Percentiles rank a stretch among this genome's conserved stretches.
phyloP scores from a whole-genome alignment of 805 yeast genomes.

The Kurtzmaniella fragi region DNA sequence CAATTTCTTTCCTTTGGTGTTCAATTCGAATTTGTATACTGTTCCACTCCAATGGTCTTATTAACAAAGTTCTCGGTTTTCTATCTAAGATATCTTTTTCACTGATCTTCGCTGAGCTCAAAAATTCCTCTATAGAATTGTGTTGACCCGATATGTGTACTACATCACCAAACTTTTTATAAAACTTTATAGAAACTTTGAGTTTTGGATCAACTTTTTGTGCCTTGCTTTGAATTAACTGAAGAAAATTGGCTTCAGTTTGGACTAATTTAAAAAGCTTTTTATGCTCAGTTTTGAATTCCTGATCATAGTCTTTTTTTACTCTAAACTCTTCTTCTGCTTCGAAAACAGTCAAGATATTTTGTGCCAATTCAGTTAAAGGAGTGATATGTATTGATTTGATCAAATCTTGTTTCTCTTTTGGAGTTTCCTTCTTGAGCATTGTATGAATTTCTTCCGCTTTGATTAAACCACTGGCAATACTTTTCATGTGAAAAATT shows the following conservation, averaged over 20 bases:
- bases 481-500: constrained; percentile 22
- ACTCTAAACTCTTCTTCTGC: constrained; percentile 19
- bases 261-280: constrained; percentile 18
- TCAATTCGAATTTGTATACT: constrained; percentile 48
- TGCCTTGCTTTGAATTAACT: constrained; percentile 14
- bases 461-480: constrained; percentile 27
- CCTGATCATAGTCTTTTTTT: constrained; percentile 27
- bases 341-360: constrained; percentile 33
- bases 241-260: constrained; percentile 21
- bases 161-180: constrained; percentile 21
- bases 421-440: constrained; percentile 11
- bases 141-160: constrained; percentile 43
- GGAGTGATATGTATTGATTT: constrained; percentile 32
- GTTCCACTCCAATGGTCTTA: constrained; percentile 49
- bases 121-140: constrained; percentile 18
- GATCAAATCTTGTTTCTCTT: constrained; percentile 14
- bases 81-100: constrained; percentile 22
- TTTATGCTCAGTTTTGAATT: constrained; percentile 29
- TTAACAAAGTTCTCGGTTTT: constrained; percentile 40
- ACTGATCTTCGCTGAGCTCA: constrained; percentile 7
- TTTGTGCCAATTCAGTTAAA: constrained; percentile 27
- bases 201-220: constrained; percentile 24
- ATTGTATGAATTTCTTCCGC: constrained; percentile 15
- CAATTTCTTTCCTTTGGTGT: constrained; percentile 41
- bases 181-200: constrained; percentile 15